Base-by-base conservation (phyloP, 805 yeast species). In the Teunomyces funiuensis region DNA sequence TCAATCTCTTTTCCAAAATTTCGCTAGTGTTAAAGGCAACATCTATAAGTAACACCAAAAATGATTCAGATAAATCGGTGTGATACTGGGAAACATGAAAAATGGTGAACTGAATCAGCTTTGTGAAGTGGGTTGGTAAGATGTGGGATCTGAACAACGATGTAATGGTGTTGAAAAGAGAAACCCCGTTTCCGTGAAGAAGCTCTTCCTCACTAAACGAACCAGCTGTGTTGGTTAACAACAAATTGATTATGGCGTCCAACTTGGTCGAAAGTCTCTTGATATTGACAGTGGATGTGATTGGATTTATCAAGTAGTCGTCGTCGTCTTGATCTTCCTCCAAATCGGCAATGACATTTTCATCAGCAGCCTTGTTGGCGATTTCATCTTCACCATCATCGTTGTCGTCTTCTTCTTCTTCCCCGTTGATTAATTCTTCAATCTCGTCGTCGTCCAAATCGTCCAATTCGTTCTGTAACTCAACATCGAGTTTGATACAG, bases 91-190 rank as follows among this genome's bases (percentile, higher is more conserved):
- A 80, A 17, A 84, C 73, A 49, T 82, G 82, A 63, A 91, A 91
- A 60, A 90, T 62, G 18, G 90, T 67, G 57, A 85, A 91, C 63
- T 91, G 99, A 16, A 88, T 82, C 29, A 89, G 83, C 54, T 87
- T 81, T 9, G 98, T 91, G 60, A 85, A 84, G 61, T 90, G 96
- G 1, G 99, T 93, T 17, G 97, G 95, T 46, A 91, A 69, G 28
- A 93, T 77, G 52, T 88, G 93, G 1, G 88, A 75, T 54, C 81
- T 82, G 73, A 91, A 91, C 18, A 87, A 69, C 1, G 90, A 78
- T 1, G 85, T 77, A 42, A 93, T 68, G 2, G 87, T 83, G 50
- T 83, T 83, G 66, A 83, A 91, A 11, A 87, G 66, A 10, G 73
- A 63, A 6, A 88, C 76, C 1, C 89, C 88, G 43, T 76, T 80